Evolutionary conservation across 192 early-diverging fungal species (phyloP).

Genomic region (Allomyces javanicus): DNA sequence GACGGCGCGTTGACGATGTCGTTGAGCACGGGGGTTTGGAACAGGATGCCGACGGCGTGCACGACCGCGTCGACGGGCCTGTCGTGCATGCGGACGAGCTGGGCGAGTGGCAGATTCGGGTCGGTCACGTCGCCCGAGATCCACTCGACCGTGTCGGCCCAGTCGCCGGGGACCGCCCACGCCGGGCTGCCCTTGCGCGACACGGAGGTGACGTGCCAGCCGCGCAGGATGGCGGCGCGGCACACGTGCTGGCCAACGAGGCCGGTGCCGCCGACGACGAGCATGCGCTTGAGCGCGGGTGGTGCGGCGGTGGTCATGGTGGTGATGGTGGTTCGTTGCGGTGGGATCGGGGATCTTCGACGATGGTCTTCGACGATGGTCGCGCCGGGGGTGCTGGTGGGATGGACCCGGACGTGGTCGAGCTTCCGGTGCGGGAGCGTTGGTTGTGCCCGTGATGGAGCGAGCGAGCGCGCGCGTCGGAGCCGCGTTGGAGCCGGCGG

Average conservation of each 20-base stretch:
- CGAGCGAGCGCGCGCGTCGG: too few species aligned
- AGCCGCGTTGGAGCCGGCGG: too few species aligned
- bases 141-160: not conserved
- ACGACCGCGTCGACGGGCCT: not conserved
- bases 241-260: not conserved
- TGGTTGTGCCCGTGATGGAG: too few species aligned
- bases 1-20: not conserved
- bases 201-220: not conserved
- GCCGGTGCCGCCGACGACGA: not conserved
- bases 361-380: too few species aligned
- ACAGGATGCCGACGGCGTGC: not conserved
- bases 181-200: not conserved
- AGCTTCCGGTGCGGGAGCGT: too few species aligned
- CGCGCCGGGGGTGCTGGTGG: too few species aligned
- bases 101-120: not conserved
- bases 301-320: too few species aligned
- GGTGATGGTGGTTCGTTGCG: too few species aligned
- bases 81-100: not conserved
- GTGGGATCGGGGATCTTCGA: too few species aligned
- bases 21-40: not conserved
- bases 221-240: not conserved
- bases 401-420: too few species aligned
- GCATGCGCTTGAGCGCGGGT: not conserved
- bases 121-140: not conserved
- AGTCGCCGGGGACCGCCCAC: not conserved